A percentile compares a stretch with the other conserved stretches of the same genome.
These are phyloP conservation scores for Chernovozyma sophiae-reginae DNA, from an alignment of 1,139 yeast genomes.

Conservation along the genomic window DNA sequence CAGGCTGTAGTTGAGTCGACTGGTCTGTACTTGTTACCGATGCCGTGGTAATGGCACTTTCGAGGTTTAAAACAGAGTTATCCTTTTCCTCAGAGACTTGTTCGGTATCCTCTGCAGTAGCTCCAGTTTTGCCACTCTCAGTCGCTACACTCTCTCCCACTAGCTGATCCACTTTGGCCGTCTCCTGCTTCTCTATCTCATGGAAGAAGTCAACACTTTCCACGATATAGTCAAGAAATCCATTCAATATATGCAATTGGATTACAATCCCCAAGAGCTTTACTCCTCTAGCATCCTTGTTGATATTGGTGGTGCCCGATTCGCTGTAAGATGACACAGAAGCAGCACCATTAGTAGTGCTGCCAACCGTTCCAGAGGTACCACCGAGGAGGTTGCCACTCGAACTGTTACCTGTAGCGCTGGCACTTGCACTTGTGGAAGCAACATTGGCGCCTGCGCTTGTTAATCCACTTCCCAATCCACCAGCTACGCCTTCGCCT, in stretches of 20 bases:
- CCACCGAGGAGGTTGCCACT: background rate
- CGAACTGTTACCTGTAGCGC: background rate
- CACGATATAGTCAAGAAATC: constrained; percentile 34
- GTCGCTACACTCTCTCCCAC: constrained; percentile 10
- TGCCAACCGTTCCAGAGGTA: constrained; percentile 4
- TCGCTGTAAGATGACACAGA: constrained; percentile 35
- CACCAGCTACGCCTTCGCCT: no score
- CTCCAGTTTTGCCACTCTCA: no score
- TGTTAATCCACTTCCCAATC: no score
- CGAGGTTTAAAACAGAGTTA: no score
- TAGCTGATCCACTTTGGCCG: constrained; percentile 15
- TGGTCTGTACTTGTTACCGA: background rate
- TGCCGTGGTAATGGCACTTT: background rate
- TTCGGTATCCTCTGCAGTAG: constrained; percentile 6
- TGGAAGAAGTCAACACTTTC: constrained; percentile 39
- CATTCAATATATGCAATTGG: constrained; percentile 44
- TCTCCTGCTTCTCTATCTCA: constrained; percentile 23
- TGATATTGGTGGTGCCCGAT: constrained; percentile 11
- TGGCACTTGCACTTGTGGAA: background rate
- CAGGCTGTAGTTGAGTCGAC: background rate
- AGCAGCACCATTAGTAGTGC: constrained; percentile 23
- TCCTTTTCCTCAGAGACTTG: no score
- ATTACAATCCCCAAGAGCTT: constrained; percentile 40
- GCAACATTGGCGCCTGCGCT: no score
- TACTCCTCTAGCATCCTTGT: constrained; percentile 37